Evolutionary conservation across 2,329 filamentous ascomycete genomes (phyloP).

Genomic region (Fusarium incarnatum): DNA sequence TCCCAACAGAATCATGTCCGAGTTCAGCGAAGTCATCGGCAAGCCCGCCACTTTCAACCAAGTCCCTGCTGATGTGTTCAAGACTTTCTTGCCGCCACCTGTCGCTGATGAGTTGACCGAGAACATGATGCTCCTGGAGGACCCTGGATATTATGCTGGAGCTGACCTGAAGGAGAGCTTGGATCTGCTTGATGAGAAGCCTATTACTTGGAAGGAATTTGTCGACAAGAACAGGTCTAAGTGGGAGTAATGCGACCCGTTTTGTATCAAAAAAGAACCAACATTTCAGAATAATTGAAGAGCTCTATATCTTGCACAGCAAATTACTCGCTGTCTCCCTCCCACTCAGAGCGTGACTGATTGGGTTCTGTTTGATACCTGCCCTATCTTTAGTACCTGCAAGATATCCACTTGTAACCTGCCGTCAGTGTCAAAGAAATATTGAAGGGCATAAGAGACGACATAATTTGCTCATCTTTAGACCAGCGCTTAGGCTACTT

Average conservation of each 20-base stretch:
- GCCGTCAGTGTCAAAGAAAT: too few relatives aligned
- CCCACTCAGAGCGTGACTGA: fast-evolving
- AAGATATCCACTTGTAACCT: too few relatives aligned
- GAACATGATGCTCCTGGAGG: slow-evolving; percentile 57
- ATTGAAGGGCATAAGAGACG: too few relatives aligned
- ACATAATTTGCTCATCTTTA: fast-evolving
- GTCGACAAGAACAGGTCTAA: slow-evolving; percentile 48
- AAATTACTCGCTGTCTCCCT: too few relatives aligned
- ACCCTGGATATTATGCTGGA: slow-evolving; percentile 56
- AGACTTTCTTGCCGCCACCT: slow-evolving; percentile 48
- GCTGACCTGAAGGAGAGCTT: slow-evolving; percentile 50
- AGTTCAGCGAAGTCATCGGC: slow-evolving; percentile 52
- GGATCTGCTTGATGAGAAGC: slow-evolving; percentile 51
- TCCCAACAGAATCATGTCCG: slow-evolving; percentile 48
- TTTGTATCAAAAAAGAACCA: fast-evolving
- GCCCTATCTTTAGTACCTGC: fast-evolving
- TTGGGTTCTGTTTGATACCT: fast-evolving
- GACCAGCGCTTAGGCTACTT: too few relatives aligned
- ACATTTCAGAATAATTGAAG: background rate
- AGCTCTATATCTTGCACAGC: background rate
- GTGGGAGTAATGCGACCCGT: slow-evolving; percentile 35
- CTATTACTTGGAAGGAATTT: slow-evolving; percentile 55
- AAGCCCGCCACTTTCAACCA: slow-evolving; percentile 49
- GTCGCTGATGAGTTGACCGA: slow-evolving; percentile 55
- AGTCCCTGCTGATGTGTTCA: slow-evolving; percentile 52